Conservation (phyloP, 2,329 filamentous ascomycete species). For the Paracoccidioides lutzii region DNA sequence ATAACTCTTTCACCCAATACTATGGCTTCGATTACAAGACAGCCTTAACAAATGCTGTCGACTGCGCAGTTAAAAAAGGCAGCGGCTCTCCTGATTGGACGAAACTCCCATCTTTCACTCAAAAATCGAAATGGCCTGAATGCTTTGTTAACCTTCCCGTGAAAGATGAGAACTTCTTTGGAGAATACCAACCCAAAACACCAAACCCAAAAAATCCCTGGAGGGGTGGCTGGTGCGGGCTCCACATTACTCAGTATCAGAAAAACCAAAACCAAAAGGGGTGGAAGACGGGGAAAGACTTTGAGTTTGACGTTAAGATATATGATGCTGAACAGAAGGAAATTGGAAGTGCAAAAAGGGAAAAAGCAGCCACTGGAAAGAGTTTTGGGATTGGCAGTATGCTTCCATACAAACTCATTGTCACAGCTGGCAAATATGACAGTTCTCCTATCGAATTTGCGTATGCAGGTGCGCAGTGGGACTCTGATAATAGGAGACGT, state of each 20-base stretch:
- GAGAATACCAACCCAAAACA: neutral
- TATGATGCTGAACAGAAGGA: neutral
- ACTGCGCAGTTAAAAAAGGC: neutral
- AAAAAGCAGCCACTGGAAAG: neutral
- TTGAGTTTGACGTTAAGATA: neutral
- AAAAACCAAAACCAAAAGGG: neutral
- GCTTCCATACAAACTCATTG: neutral
- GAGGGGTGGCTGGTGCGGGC: neutral
- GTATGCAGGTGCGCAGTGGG: neutral
- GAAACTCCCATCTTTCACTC: neutral
- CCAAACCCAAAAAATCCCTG: neutral
- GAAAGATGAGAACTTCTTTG: neutral
- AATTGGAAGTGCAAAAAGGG: neutral
- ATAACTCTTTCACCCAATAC: neutral
- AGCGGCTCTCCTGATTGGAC: neutral
- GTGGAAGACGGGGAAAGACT: neutral
- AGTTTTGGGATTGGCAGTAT: neutral
- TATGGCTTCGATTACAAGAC: conserved; percentile 2
- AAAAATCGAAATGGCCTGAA: neutral
- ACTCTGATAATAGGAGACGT: neutral
- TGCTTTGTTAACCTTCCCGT: conserved; percentile 3
- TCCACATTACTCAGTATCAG: neutral
- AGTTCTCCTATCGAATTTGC: neutral
- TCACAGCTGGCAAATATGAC: neutral
- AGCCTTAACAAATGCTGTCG: conserved; percentile 2